Evolutionary conservation across 257 asterid genomes (phyloP), one percentile per base, ranked within the genome.

Genomic region (Avicennia marina): DNA sequence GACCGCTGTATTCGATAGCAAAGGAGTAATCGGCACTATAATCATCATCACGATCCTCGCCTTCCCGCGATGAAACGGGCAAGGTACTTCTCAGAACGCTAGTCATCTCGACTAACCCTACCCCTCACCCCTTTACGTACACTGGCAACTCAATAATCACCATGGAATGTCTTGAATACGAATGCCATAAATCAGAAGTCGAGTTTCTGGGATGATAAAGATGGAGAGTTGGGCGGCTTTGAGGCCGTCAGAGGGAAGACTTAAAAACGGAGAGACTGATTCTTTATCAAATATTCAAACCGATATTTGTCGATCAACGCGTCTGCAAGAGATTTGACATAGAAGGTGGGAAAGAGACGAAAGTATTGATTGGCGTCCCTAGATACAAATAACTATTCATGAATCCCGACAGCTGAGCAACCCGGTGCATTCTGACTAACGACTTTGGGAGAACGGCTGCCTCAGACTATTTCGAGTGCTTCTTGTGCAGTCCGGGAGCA

Each of bases 1-100:
- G 97, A 15, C 98, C 98, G 45, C 64, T 69, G 66, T 89, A 89
- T 77, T 86, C 98, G 52, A 72, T 39, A 21, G 97, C 98, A 49
- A 89, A 78, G 4, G 98, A 89, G 73, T 86, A 93, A 12, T 91
- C 88, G 65, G 71, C 66, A 51, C 70, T 71, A 52, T 58, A 58
- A 16, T 74, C 81, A 38, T 69, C 78, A 15, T 74, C 79, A 44
- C 21, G 66, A 45, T 70, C 76, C 40, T 64, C 80, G 3, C 32
- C 39, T 29, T 54, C 58, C 6, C 65, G 9, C 11, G 74, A 60
- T 42, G 74, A 61, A 38, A 42, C 55, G 0, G 76, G 70, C 33
- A 77, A 76, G 24, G 67, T 26, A 56, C 71, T 76, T 53, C 70
- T 76, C 66, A 75, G 54, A 36, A 78, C 68, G 62, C 75, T 49